A percentile compares a stretch with the other conserved stretches of the same genome.
Conservation (phyloP, 2,329 filamentous ascomycete genomes). For the Chaetothyriales sp. region DNA sequence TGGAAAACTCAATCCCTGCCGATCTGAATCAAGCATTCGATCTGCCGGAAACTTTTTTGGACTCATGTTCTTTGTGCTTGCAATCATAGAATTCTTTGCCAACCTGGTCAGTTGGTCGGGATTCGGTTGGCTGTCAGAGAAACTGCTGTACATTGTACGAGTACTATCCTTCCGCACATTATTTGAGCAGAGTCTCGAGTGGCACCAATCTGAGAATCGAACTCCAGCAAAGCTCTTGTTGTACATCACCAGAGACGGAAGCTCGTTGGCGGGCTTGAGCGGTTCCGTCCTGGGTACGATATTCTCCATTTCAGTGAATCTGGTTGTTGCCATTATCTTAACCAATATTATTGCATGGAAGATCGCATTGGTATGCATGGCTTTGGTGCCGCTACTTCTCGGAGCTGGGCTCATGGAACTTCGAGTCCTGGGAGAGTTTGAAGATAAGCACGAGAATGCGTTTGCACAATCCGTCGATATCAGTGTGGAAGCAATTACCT, state of each 20-base stretch:
- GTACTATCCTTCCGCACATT: constrained; percentile 14
- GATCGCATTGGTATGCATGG: constrained; percentile 58
- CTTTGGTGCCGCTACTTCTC: constrained; percentile 54
- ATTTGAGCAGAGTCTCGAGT: constrained; percentile 29
- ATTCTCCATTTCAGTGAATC: constrained; percentile 43
- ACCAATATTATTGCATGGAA: constrained; percentile 63
- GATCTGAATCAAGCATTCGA: constrained; percentile 35
- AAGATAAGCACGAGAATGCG: constrained; percentile 39
- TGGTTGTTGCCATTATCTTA: constrained; percentile 53
- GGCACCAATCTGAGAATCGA: constrained; percentile 54
- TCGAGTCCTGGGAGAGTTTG: constrained; percentile 41
- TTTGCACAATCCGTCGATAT: constrained; percentile 39
- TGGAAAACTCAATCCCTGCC: constrained; percentile 43
- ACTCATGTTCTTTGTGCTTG: constrained; percentile 48
- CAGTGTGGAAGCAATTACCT: constrained; percentile 38
- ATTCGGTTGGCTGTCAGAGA: constrained; percentile 11
- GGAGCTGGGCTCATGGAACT: constrained; percentile 58
- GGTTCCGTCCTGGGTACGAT: constrained; percentile 12
- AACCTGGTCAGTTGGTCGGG: constrained; percentile 47
- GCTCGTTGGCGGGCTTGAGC: constrained; percentile 51
- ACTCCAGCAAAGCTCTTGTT: constrained; percentile 50
- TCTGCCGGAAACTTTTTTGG: constrained; percentile 41
- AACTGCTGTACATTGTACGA: constrained; percentile 8
- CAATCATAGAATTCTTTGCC: constrained; percentile 45
- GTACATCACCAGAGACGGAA: constrained; percentile 56